Conservation (phyloP, 805 yeast genomes). For the Blastobotrys attinorum region DNA sequence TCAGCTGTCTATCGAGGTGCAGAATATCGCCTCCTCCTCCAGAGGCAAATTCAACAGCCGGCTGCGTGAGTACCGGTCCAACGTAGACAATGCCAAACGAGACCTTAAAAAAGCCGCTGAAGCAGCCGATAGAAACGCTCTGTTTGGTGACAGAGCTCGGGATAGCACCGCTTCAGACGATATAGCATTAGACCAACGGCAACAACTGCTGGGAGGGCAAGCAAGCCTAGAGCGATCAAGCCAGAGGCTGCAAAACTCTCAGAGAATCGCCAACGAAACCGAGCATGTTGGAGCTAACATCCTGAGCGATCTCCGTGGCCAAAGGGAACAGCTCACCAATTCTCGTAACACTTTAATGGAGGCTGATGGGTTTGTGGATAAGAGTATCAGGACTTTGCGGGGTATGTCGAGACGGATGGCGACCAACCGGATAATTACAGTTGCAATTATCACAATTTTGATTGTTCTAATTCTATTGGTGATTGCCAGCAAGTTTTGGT, state of each 20-base stretch:
- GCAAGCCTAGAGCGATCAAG: conserved; percentile 75
- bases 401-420: conserved; percentile 90
- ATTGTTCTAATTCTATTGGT: conserved; percentile 76
- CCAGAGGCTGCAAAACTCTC: conserved; percentile 78
- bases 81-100: conserved; percentile 49
- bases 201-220: conserved; percentile 67
- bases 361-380: conserved; percentile 90
- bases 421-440: conserved; percentile 82
- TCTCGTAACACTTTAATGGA: conserved; percentile 79
- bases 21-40: conserved; percentile 66
- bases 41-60: conserved; percentile 68
- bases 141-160: conserved; percentile 54
- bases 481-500: conserved; percentile 73
- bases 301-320: conserved; percentile 79
- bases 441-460: conserved; percentile 84
- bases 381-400: conserved; percentile 75
- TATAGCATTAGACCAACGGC: conserved; percentile 60
- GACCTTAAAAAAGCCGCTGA: conserved; percentile 47
- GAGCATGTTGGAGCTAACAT: conserved; percentile 88
- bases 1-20: conserved; percentile 82
- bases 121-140: conserved; percentile 59
- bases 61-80: conserved; percentile 60
- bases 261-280: conserved; percentile 85
- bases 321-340: conserved; percentile 83
- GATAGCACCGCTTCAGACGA: conserved; percentile 23